Evolutionary conservation across 805 yeast genomes (phyloP).

Genomic region (Yamadazyma takamatsuzukensis): DNA sequence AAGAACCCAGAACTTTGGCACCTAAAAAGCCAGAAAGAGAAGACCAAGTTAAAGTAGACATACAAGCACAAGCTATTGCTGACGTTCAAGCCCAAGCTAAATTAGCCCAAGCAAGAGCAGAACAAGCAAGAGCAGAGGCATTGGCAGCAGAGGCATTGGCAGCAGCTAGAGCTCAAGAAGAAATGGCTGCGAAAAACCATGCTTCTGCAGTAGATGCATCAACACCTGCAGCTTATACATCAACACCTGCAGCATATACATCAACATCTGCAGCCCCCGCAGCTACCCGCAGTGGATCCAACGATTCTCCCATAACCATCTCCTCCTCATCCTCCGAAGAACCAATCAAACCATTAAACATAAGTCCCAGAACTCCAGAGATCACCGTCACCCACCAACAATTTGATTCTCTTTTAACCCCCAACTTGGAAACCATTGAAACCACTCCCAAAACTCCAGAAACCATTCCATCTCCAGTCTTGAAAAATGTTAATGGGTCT

Average conservation of each 20-base stretch:
- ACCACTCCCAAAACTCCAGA: constrained; percentile 5
- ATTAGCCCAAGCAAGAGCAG: background rate
- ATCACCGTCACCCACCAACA: constrained; percentile 12
- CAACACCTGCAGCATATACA: too few relatives aligned
- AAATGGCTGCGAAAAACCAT: too few relatives aligned
- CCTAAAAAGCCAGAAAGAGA: too few relatives aligned
- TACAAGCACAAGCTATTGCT: too few relatives aligned
- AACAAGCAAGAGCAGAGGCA: too few relatives aligned
- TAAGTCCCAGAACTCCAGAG: constrained; percentile 9
- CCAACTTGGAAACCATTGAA: constrained; percentile 8
- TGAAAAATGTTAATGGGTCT: constrained; percentile 5
- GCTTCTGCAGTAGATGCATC: too few relatives aligned
- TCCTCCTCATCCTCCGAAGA: constrained; percentile 14
- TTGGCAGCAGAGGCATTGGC: too few relatives aligned
- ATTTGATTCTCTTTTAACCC: constrained; percentile 8
- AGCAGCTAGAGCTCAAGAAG: too few relatives aligned
- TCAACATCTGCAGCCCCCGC: background rate
- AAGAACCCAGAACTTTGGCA: too few relatives aligned
- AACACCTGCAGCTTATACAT: too few relatives aligned
- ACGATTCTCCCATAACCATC: constrained; percentile 10
- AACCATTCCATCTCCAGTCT: constrained; percentile 7
- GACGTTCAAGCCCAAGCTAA: too few relatives aligned
- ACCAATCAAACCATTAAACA: constrained; percentile 9
- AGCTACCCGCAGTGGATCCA: constrained; percentile 2
- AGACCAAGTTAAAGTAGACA: too few relatives aligned